Evolutionary conservation across 2,329 filamentous ascomycete species (phyloP), one percentile per base, ranked within the genome.

Genomic region (Coniochaeta ligniaria): DNA sequence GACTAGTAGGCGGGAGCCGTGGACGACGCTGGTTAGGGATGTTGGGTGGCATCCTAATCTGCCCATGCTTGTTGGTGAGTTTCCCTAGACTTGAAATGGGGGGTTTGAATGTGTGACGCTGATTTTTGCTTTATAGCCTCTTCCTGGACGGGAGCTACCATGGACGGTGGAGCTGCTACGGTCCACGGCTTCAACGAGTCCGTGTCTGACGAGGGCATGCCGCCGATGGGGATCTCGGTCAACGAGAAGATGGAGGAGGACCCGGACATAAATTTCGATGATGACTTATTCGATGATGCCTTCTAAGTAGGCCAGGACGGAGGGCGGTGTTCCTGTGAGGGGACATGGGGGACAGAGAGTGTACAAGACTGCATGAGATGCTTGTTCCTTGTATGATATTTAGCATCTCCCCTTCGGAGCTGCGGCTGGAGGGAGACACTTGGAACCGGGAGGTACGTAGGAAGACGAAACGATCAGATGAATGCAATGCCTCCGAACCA

Each of bases 41-140:
- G 91, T 90, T 24, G 92, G 89, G 69, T 96, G 93, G 93, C 92
- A 96, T 76, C 93, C 93, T 0, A 88, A 82, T 65, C 91, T 89
- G 1, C 92, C 92, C 1, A 80, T 96, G 45, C 80, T 97, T 64
- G 92, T 82, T 68, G 82, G 82, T 84, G 71, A 75, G 80, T 77
- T 45, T 6, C 50, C 28, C 45, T n/a, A 60, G 6, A 47, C 43
- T 20, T 7, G 14, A 24, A 35, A n/a, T 31, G 28, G 28, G 20
- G 12, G 14, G 54, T 12, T 31, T 59, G 6, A 1, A 20, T 38
- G 41, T 57, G 11, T n/a, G 8, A 9, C 3, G 33, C 35, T 36
- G 17, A 43, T 61, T 66, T 66, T 64, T 45, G 5, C 33, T 11
- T 35, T 7, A 47, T 63, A 91, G 92, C 92, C 43, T 95, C 92